Evolutionary conservation across 495 filamentous ascomycete genomes (phyloP).

Genomic region (Staphylotrichum longicolle): DNA sequence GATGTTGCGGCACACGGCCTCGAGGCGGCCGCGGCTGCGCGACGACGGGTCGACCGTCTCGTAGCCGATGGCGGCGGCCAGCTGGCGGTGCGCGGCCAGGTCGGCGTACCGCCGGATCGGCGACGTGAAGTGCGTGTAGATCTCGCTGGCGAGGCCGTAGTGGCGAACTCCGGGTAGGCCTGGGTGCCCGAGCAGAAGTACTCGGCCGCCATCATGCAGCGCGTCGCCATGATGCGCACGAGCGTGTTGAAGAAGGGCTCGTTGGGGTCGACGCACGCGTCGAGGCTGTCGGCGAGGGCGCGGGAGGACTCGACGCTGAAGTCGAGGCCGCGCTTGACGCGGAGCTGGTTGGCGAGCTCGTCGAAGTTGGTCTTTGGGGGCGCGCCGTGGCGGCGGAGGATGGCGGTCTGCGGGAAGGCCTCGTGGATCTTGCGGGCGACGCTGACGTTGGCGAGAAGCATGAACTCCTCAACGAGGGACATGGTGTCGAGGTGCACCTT

Average conservation of each 20-base stretch:
- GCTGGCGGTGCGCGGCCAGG: conserved; percentile 87
- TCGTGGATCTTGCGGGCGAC: conserved; percentile 85
- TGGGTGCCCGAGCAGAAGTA: conserved; percentile 95
- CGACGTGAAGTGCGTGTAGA: conserved; percentile 98
- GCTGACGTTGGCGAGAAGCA: conserved; percentile 95
- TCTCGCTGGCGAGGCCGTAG: conserved; percentile 91
- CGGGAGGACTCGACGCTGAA: conserved; percentile 81
- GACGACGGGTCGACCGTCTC: conserved; percentile 76
- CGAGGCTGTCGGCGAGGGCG: conserved; percentile 85
- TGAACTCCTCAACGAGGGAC: conserved; percentile 97
- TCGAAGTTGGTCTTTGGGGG: conserved; percentile 96
- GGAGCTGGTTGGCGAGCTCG: conserved; percentile 82
- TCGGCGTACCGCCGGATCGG: conserved; percentile 97
- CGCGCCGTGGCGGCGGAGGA: conserved; percentile 86
- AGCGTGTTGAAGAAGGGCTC: conserved; percentile 99
- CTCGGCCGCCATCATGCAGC: conserved; percentile 98
- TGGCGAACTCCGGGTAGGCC: conserved; percentile 90
- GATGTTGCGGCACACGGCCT: conserved; percentile 95
- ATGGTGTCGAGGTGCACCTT: conserved; percentile 94
- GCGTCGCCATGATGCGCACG: conserved; percentile 91
- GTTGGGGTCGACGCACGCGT: conserved; percentile 72
- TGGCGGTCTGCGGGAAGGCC: conserved; percentile 89
- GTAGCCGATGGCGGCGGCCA: conserved; percentile 91
- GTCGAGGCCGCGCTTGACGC: conserved; percentile 74
- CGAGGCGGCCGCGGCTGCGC: conserved; percentile 74